Base-by-base conservation (phyloP, 768 basidiomycete genomes). In the Psilocybe cubensis region DNA sequence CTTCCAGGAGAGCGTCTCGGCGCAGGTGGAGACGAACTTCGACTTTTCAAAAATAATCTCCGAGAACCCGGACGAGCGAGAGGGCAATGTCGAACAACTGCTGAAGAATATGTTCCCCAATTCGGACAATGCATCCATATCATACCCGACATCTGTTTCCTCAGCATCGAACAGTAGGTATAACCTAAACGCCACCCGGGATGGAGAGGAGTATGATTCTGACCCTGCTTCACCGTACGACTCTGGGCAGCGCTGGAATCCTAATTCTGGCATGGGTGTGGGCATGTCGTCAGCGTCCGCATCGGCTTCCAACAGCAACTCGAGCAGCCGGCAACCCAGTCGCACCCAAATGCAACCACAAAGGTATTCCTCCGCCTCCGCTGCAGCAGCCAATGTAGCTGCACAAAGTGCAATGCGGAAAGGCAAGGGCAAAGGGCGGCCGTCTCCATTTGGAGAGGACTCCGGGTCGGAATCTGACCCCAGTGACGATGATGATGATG, bases 401-500 rank as follows among this genome's bases (percentile, higher is more conserved):
- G 23, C 14, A 12, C 46, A 25, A n/a, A n/a, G 31, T 28, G 31
- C 52, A 20, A 54, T 20, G 24, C 42, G 46, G 23, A 43, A 40
- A 49, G 24, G 46, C 42, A 42, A 43, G 41, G 42, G 27, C 27
- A 53, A 53, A 42, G 35, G 35, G 10, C 35, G 35, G 7, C 56
- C 62, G 0, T 63, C 62, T 4, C 53, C 55, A 0, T 63, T 63
- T 33, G 62, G 62, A 8, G 54, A 58, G 33, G 57, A 59, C 42
- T 49, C 46, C 24, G 58, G 61, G 5, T 60, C 54, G 12, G 35
- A 38, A 5, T 38, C 35, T 17, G 35, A 38, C 5, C n/a, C 35
- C n/a, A 17, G 14, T 6, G 6, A 6, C 35, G 52, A 56, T 41
- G 65, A 62, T 31, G 55, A 60, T 8, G 58, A 66, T 21, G 54